These are phyloP conservation scores for Zostera marina DNA, from an alignment of 116 monocot genomes.

Conservation along the genomic window DNA sequence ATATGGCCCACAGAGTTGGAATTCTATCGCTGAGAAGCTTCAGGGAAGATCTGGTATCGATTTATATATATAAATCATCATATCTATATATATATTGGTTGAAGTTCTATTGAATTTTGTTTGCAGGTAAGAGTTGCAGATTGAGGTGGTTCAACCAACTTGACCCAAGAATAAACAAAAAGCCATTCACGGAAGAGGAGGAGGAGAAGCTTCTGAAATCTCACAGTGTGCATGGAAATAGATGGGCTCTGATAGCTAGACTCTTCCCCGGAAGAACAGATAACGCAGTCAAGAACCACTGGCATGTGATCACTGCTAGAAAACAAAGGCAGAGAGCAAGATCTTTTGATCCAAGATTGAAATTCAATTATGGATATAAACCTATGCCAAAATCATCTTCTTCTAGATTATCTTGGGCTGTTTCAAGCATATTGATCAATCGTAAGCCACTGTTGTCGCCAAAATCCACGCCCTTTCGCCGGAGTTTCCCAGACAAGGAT, in stretches of 20 bases:
- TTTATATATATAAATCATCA: background rate
- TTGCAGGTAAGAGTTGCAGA: constrained; percentile 11
- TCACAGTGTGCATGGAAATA: constrained; percentile 5
- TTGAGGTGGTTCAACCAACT: constrained; percentile 14
- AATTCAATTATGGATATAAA: too few species aligned
- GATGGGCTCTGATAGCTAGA: constrained; percentile 11
- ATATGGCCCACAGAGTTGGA: constrained; percentile 60
- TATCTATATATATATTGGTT: background rate
- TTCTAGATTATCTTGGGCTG: constrained; percentile 4
- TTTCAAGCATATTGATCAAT: background rate
- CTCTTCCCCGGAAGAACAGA: constrained; percentile 22
- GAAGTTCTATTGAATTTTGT: background rate
- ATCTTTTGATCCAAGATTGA: constrained; percentile 13
- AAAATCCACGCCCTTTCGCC: background rate
- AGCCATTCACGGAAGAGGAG: constrained; percentile 11
- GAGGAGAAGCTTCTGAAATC: constrained; percentile 3
- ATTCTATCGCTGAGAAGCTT: constrained; percentile 45
- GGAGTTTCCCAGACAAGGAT: background rate
- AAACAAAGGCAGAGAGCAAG: constrained; percentile 22
- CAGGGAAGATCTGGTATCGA: constrained; percentile 50
- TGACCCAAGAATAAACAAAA: constrained; percentile 9
- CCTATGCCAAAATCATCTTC: too few species aligned
- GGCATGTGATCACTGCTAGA: constrained; percentile 20
- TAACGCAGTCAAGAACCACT: constrained; percentile 28
- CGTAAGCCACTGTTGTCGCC: background rate